These are phyloP conservation scores for Onygena corvina DNA, from an alignment of 2,329 filamentous ascomycete species.

Conservation along the genomic window DNA sequence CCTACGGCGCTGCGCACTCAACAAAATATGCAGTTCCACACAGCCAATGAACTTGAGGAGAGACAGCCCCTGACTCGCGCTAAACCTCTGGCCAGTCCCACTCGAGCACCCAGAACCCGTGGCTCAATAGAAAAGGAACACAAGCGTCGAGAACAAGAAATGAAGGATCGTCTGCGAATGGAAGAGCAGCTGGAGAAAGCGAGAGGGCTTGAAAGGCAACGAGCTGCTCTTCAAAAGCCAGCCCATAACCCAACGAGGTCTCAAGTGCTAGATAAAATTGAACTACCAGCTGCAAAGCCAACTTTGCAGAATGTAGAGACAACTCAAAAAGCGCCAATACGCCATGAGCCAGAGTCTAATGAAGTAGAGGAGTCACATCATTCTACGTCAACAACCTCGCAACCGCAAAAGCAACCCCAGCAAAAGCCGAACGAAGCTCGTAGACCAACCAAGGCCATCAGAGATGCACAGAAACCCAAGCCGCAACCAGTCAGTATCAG, in stretches of 20 bases:
- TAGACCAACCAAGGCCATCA: slow-evolving; percentile 34
- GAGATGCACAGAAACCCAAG: slow-evolving; percentile 36
- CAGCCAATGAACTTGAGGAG: slow-evolving; percentile 16
- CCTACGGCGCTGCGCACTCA: slow-evolving; percentile 27
- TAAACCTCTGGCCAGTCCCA: slow-evolving; percentile 21
- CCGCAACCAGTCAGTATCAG: slow-evolving; percentile 39
- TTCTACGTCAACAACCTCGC: too few species aligned
- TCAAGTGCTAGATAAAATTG: slow-evolving; percentile 26
- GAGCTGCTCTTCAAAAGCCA: slow-evolving; percentile 23
- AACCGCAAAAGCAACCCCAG: slow-evolving; percentile 21
- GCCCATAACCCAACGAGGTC: slow-evolving; percentile 24
- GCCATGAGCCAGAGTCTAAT: slow-evolving; percentile 23
- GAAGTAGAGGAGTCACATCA: slow-evolving; percentile 20
- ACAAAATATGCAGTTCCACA: slow-evolving; percentile 20
- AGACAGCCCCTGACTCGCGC: not conserved
- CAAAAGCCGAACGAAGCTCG: slow-evolving; percentile 27
- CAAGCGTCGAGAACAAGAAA: slow-evolving; percentile 23
- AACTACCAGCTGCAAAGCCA: slow-evolving; percentile 13
- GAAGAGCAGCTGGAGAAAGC: slow-evolving; percentile 28
- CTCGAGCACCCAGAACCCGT: slow-evolving; percentile 39
- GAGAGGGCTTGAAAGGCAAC: slow-evolving; percentile 27
- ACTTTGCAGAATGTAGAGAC: slow-evolving; percentile 21
- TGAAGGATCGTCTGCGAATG: slow-evolving; percentile 18
- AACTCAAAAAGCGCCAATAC: slow-evolving; percentile 18
- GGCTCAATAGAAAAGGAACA: slow-evolving; percentile 47